Evolutionary conservation across 1,139 yeast species (phyloP), one percentile per base, ranked within the genome.

Genomic region (Yamadazyma buinensis): DNA sequence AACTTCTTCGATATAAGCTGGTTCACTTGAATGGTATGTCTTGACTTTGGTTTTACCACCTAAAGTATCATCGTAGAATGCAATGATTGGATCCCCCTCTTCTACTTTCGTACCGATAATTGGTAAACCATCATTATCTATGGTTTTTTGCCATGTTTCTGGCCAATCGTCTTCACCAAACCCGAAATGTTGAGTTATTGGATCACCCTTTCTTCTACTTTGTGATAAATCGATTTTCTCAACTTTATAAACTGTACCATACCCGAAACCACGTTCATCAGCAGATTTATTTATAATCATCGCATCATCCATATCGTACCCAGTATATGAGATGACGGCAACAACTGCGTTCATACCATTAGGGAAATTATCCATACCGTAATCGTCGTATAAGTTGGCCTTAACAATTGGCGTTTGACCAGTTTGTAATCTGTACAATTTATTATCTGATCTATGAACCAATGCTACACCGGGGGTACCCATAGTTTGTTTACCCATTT

Each of bases 401-500:
- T 92, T 84, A 30, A 92, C 98, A 55, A 92, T 86, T 30, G 99
- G 99, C 2, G 97, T 86, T 68, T 92, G 98, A 34, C 98, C 98
- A 28, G 87, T 75, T 64, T 92, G 98, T 48, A 92, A 69, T 53
- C 95, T 80, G 64, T 92, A 92, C 41, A 92, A 67, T 60, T 90
- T 94, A 67, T 94, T 94, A 60, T 92, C 99, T 1, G 96, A 84
- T 62, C 99, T 78, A 59, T 90, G 95, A 30, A 72, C 78, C 39
- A 92, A 69, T 0, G 95, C 97, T 39, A 92, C 95, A 66, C 97
- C 97, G 7, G 98, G 98, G 5, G 98, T 92, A 65, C 99, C 99
- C 98, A 92, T 92, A 17, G 99, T 92, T 72, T 92, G 99, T 67
- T 92, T 92, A 77, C 97, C 98, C 99, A 92, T 92, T 75, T 94